Evolutionary conservation across 1,284 basidiomycete genomes (phyloP).

Genomic region (Leccinum insolens): DNA sequence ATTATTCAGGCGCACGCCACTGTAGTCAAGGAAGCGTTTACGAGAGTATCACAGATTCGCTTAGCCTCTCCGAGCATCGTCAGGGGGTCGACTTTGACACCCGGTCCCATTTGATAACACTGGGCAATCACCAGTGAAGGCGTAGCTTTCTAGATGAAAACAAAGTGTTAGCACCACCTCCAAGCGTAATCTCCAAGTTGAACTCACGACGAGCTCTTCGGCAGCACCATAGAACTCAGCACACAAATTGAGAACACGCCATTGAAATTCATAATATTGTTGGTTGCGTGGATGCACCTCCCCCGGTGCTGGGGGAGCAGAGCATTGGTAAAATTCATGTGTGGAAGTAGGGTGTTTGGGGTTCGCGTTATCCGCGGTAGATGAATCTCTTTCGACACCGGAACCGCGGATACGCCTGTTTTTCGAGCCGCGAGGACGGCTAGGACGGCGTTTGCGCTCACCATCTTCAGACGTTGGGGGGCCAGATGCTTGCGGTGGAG

Average conservation of each 20-base stretch:
- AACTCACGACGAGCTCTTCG: slow-evolving; percentile 77
- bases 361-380: slow-evolving; percentile 18
- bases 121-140: slow-evolving; percentile 74
- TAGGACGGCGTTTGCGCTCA: slow-evolving; percentile 64
- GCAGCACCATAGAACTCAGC: slow-evolving; percentile 83
- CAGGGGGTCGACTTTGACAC: slow-evolving; percentile 70
- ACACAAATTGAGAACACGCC: slow-evolving; percentile 78
- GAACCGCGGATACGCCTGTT: slow-evolving; percentile 55
- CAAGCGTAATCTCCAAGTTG: slow-evolving; percentile 13
- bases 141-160: slow-evolving; percentile 61
- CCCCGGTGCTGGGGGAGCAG: slow-evolving; percentile 32
- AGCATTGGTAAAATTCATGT: slow-evolving; percentile 34
- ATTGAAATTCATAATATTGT: slow-evolving; percentile 82
- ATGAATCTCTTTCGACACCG: slow-evolving; percentile 32
- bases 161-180: slow-evolving; percentile 11
- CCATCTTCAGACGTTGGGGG: slow-evolving; percentile 27
- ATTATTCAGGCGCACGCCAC: slow-evolving; percentile 17
- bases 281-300: slow-evolving; percentile 69
- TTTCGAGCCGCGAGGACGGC: slow-evolving; percentile 75
- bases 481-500: slow-evolving; percentile 23
- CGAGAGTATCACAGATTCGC: slow-evolving; percentile 73
- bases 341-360: slow-evolving; percentile 23
- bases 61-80: slow-evolving; percentile 74
- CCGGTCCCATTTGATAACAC: slow-evolving; percentile 73
- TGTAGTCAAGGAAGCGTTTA: slow-evolving; percentile 38